Evolutionary conservation across 169 alveolate genomes (phyloP).

Genomic region (Eimeria sp.): DNA sequence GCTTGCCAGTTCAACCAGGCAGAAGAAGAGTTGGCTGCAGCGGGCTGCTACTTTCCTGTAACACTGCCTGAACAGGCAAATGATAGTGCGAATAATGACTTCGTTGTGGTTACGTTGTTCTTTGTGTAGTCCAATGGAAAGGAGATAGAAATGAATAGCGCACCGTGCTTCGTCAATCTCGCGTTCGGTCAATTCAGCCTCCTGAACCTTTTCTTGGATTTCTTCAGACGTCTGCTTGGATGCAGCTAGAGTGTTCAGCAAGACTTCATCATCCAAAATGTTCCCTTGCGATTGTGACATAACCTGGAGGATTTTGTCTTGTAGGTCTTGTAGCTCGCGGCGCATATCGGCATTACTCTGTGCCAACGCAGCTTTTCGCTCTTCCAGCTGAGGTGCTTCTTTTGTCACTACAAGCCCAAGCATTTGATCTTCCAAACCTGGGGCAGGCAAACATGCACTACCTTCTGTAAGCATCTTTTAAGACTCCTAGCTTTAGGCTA

Average conservation of each 20-base stretch:
- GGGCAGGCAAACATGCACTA: neutral
- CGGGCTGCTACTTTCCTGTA: slow-evolving; percentile 97
- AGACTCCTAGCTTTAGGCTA: neutral
- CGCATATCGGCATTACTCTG: slow-evolving; percentile 93
- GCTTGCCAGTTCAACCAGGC: slow-evolving; percentile 94
- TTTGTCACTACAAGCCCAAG: slow-evolving; percentile 95
- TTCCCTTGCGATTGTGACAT: slow-evolving; percentile 87
- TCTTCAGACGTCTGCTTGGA: slow-evolving; percentile 96
- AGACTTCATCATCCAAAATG: slow-evolving; percentile 97
- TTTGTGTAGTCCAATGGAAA: neutral
- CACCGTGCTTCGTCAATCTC: slow-evolving; percentile 93
- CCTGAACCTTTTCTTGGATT: slow-evolving; percentile 94
- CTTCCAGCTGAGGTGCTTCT: slow-evolving; percentile 97
- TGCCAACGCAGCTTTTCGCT: slow-evolving; percentile 92
- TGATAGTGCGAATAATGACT: neutral
- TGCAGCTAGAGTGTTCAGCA: slow-evolving; percentile 95
- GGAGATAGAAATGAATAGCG: neutral
- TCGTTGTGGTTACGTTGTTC: neutral
- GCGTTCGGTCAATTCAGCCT: slow-evolving; percentile 93
- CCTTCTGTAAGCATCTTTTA: neutral
- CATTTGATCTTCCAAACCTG: slow-evolving; percentile 96
- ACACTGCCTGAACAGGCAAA: slow-evolving; percentile 88
- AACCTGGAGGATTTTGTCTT: slow-evolving; percentile 96
- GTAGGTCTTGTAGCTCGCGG: slow-evolving; percentile 92
- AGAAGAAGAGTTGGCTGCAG: slow-evolving; percentile 96